Conservation (phyloP, 352 stramenopile genomes). For the Globisporangium heterothallicum region DNA sequence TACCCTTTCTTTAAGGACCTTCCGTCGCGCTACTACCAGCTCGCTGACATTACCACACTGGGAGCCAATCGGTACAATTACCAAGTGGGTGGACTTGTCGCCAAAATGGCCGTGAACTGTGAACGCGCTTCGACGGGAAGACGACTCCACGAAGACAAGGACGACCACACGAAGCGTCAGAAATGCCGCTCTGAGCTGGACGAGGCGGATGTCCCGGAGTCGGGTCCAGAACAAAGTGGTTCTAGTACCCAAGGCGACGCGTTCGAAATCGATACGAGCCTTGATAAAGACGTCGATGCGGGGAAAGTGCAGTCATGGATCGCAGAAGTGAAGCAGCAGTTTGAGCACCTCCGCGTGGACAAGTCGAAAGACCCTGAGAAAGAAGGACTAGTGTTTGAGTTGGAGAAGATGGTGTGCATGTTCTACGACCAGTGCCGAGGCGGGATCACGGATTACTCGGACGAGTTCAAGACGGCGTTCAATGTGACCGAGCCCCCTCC, state of each 20-base stretch:
- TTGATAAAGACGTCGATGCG: background rate
- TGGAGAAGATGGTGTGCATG: constrained; percentile 37
- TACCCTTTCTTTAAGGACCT: constrained; percentile 68
- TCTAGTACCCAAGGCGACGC: background rate
- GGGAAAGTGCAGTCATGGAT: constrained; percentile 12
- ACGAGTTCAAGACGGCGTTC: constrained; percentile 31
- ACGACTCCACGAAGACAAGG: background rate
- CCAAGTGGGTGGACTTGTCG: background rate
- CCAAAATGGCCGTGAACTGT: background rate
- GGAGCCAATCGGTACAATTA: constrained; percentile 1
- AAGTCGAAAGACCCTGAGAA: constrained; percentile 3
- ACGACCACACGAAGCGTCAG: background rate
- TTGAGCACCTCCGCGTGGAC: background rate
- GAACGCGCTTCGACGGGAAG: background rate
- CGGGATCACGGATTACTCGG: constrained; percentile 28
- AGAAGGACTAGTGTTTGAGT: constrained; percentile 5
- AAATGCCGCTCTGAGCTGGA: background rate
- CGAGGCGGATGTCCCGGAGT: background rate
- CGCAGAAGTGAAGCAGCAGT: constrained; percentile 14
- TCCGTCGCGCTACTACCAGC: constrained; percentile 11
- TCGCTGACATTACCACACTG: background rate
- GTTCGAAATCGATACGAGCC: background rate
- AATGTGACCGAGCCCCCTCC: constrained; percentile 17
- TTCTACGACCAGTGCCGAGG: constrained; percentile 33
- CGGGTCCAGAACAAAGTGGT: background rate